Conservation (phyloP, 768 basidiomycete genomes). For the Rhodotorula taiwanensis region DNA sequence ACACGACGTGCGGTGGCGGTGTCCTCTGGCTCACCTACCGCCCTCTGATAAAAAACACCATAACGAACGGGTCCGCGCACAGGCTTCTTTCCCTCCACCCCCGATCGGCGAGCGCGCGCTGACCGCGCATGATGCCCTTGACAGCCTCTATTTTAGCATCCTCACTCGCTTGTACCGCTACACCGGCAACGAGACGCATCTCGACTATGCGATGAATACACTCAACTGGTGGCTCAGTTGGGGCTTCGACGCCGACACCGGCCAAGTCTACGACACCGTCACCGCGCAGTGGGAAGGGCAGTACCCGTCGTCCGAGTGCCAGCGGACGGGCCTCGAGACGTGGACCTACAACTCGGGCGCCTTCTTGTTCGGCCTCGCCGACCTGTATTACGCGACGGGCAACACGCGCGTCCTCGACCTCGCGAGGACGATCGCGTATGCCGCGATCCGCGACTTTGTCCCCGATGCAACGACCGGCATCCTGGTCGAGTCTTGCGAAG, state of each 20-base stretch:
- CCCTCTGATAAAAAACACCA: constrained; percentile 20
- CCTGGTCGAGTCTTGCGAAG: constrained; percentile 14
- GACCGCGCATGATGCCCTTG: rapidly evolving
- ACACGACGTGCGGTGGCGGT: constrained; percentile 21
- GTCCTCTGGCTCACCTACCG: constrained; percentile 23
- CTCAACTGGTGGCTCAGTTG: constrained; percentile 27
- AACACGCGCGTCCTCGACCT: constrained; percentile 9
- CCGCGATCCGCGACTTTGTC: constrained; percentile 14
- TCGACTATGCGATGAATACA: constrained; percentile 11
- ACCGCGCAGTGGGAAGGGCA: background rate
- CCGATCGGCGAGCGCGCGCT: background rate
- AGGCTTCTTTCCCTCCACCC: background rate
- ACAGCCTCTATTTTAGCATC: constrained; percentile 19
- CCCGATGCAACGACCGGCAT: constrained; percentile 3
- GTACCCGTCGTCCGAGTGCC: background rate
- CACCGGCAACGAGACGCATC: constrained; percentile 13
- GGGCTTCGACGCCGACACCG: constrained; percentile 15
- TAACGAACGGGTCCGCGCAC: constrained; percentile 16
- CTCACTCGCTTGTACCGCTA: constrained; percentile 21
- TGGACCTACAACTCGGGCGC: constrained; percentile 29
- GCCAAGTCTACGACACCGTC: constrained; percentile 18
- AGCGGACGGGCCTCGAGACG: background rate
- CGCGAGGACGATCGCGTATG: constrained; percentile 19
- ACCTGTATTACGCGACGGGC: constrained; percentile 20
- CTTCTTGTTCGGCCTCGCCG: constrained; percentile 17